Evolutionary conservation across 2,329 filamentous ascomycete species (phyloP), one percentile per base, ranked within the genome.

Genomic region (Dothistroma septosporum): DNA sequence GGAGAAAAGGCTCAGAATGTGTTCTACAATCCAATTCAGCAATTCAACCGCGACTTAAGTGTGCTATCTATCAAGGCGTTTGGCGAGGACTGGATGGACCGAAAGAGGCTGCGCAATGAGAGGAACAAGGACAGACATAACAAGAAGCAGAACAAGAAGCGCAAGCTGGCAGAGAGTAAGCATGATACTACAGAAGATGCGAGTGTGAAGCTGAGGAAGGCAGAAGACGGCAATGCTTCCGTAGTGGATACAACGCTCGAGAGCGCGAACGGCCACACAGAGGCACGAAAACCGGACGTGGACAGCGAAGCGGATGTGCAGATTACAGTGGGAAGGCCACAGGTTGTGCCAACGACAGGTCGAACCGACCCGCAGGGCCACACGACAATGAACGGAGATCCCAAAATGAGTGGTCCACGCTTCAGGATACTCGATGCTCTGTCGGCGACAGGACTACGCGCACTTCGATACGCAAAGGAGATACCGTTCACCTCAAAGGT

Each of bases 1-100:
- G 66, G 67, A 64, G 63, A 69, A 65, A 57, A 61, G 24, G 32
- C 54, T n/a, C 53, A 48, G 33, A 24, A 37, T 19, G 95, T 99
- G 59, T 99, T 99, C 73, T 99, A 99, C 82, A 99, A 99, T 70
- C 93, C 94, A 0, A 97, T 99, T 58, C 94, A 99, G 74, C 94
- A 99, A 74, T 99, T 97, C 81, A 99, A 99, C 76, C 89, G 95
- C 52, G 94, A 99, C 73, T 77, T 99, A 66, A 97, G 91, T 62
- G 91, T 97, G 28, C 83, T 99, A 14, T 91, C 91, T 0, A 96
- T 99, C 75, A 91, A 90, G 71, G 89, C 90, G 0, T 96, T 93
- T 74, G 91, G 90, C 1, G 87, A 94, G 67, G 86, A 91, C 70
- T 66, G 70, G 33, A 66, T 70, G 41, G 60, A 66, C 55, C 66